Conservation (phyloP, 345 rosid species). For the Boechera retrofracta region DNA sequence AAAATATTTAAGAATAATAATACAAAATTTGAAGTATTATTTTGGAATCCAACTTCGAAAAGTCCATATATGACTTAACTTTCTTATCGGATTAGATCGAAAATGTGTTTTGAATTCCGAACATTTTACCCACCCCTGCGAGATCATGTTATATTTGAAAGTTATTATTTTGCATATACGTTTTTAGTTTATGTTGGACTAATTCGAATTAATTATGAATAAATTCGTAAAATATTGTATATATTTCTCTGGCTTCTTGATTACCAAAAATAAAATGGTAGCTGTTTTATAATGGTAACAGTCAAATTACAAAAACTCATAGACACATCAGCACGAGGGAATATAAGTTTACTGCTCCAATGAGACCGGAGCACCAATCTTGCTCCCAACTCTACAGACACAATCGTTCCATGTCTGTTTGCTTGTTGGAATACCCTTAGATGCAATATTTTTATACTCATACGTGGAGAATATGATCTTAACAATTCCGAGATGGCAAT, state of each 20-base stretch:
- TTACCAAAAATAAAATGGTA: background rate
- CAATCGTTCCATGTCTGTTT: constrained; percentile 30
- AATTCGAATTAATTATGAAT: constrained; percentile 21
- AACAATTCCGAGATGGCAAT: constrained; percentile 27
- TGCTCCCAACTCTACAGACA: constrained; percentile 20
- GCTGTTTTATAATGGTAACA: background rate
- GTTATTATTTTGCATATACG: background rate
- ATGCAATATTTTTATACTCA: constrained; percentile 26
- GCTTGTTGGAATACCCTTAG: constrained; percentile 20
- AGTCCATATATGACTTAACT: background rate
- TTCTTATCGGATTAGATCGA: background rate
- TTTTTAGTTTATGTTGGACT: background rate
- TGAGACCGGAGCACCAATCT: constrained; percentile 6
- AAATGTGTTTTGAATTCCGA: background rate
- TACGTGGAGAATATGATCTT: background rate
- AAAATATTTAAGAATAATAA: background rate
- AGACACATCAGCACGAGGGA: background rate
- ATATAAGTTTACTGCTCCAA: background rate
- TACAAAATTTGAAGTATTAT: background rate
- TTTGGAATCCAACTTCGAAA: background rate
- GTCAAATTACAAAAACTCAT: background rate
- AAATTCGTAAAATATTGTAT: constrained; percentile 59
- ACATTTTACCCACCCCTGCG: background rate
- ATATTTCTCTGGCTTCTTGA: constrained; percentile 48
- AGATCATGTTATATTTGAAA: no score